phyloP scores from a whole-genome alignment of 805 yeast species.

The Metschnikowia noctiluminum region DNA sequence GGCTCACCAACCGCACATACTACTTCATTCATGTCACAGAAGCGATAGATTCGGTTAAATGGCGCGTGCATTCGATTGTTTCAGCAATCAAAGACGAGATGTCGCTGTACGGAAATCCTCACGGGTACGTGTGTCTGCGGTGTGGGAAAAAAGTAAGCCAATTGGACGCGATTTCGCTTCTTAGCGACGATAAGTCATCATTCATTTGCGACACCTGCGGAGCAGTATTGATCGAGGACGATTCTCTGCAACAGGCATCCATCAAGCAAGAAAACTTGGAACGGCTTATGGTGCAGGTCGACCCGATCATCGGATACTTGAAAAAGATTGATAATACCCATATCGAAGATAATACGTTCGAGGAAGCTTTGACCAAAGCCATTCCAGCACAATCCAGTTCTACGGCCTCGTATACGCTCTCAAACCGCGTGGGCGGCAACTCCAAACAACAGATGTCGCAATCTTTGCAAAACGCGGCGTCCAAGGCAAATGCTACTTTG shows the following conservation, averaged over 20 bases:
- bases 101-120: constrained; percentile 82
- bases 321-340: constrained; percentile 48
- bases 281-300: constrained; percentile 81
- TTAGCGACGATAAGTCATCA: constrained; percentile 75
- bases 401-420: constrained; percentile 64
- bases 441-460: constrained; percentile 31
- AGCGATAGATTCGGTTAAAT: constrained; percentile 92
- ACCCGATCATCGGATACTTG: constrained; percentile 79
- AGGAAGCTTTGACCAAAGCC: constrained; percentile 64
- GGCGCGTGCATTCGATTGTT: constrained; percentile 91
- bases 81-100: constrained; percentile 75
- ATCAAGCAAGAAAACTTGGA: constrained; percentile 80
- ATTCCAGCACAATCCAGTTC: constrained; percentile 79
- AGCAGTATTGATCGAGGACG: constrained; percentile 77
- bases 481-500: constrained; percentile 76
- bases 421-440: constrained; percentile 39
- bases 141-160: constrained; percentile 81
- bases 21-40: constrained; percentile 87
- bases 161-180: constrained; percentile 78
- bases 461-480: constrained; percentile 46
- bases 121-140: constrained; percentile 87
- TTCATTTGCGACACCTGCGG: constrained; percentile 86
- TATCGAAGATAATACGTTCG: constrained; percentile 41
- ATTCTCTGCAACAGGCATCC: constrained; percentile 75
- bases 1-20: constrained; percentile 73